Evolutionary conservation across 2,329 filamentous ascomycete genomes (phyloP).

Genomic region (Fusarium continuum): DNA sequence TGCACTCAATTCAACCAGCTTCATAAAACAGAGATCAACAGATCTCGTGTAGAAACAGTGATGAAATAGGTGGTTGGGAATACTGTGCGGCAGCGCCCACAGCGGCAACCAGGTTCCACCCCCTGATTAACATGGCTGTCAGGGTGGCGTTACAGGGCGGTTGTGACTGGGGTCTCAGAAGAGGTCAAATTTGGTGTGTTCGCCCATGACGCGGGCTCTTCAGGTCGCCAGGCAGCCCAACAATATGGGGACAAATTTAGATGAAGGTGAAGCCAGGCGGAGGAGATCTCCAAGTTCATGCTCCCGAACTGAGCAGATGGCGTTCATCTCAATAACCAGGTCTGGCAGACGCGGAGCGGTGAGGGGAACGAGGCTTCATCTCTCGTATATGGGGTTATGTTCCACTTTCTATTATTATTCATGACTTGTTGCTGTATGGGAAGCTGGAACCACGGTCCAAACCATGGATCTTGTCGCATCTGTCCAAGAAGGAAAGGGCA

Average conservation of each 20-base stretch:
- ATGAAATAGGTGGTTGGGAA: constrained; percentile 25
- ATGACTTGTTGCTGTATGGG: constrained; percentile 6
- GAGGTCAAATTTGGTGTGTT: constrained; percentile 26
- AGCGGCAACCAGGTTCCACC: constrained; percentile 26
- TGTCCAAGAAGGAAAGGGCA: constrained; percentile 24
- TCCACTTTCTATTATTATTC: constrained; percentile 31
- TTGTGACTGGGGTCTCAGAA: constrained; percentile 25
- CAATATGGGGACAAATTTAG: constrained; percentile 10
- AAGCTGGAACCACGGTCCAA: constrained; percentile 20
- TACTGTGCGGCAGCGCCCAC: constrained; percentile 16
- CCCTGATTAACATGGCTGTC: constrained; percentile 34
- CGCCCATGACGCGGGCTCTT: constrained; percentile 20
- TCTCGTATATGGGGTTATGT: constrained; percentile 16
- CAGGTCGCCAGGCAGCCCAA: constrained; percentile 27
- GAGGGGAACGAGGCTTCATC: constrained; percentile 33
- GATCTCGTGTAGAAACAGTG: not conserved
- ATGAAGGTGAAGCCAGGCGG: constrained; percentile 5
- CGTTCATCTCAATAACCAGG: constrained; percentile 36
- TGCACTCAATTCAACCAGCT: not conserved
- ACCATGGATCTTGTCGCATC: constrained; percentile 37
- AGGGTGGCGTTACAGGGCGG: constrained; percentile 29
- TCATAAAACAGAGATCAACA: not conserved
- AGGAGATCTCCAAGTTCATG: constrained; percentile 22
- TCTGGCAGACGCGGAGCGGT: constrained; percentile 26
- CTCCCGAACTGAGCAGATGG: constrained; percentile 10